Conservation (phyloP, 768 basidiomycete species). For the Dendrothele bispora region DNA sequence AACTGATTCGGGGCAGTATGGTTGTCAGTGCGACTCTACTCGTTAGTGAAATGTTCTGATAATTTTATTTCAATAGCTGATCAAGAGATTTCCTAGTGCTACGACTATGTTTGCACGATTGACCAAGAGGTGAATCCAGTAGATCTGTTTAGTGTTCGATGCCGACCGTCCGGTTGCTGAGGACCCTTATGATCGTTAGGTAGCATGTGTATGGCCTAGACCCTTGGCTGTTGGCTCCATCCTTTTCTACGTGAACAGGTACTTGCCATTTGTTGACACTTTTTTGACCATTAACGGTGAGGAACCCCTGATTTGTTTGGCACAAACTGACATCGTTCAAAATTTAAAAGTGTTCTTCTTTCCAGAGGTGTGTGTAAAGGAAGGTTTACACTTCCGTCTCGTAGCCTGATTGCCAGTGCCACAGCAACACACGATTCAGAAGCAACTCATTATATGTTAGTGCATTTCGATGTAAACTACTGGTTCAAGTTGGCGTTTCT, state of each 20-base stretch:
- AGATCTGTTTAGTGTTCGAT: not conserved
- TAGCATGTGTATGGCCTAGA: slow-evolving; percentile 23
- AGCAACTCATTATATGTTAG: not conserved
- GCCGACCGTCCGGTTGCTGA: not conserved
- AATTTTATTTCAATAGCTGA: not conserved
- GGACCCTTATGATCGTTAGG: slow-evolving; percentile 9
- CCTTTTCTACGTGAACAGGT: slow-evolving; percentile 29
- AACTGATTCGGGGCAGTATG: not conserved
- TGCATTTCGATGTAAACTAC: no score
- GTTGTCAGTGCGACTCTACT: not conserved
- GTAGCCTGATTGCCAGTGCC: not conserved
- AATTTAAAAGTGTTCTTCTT: slow-evolving; percentile 1
- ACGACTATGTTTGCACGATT: slow-evolving; percentile 4
- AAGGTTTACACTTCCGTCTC: not conserved
- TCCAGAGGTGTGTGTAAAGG: not conserved
- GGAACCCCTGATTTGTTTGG: not conserved
- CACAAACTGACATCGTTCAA: not conserved
- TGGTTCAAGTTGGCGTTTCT: not conserved
- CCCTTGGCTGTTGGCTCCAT: slow-evolving; percentile 20
- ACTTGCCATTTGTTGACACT: slow-evolving; percentile 31
- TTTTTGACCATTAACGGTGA: slow-evolving; percentile 11
- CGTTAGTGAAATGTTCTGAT: not conserved
- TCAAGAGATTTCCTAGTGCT: not conserved
- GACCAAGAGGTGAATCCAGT: not conserved
- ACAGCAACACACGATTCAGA: slow-evolving; percentile 1